A percentile compares a stretch with the other conserved stretches of the same genome.
Conservation (phyloP, 805 yeast genomes). For the Maudiozyma barnettii region DNA sequence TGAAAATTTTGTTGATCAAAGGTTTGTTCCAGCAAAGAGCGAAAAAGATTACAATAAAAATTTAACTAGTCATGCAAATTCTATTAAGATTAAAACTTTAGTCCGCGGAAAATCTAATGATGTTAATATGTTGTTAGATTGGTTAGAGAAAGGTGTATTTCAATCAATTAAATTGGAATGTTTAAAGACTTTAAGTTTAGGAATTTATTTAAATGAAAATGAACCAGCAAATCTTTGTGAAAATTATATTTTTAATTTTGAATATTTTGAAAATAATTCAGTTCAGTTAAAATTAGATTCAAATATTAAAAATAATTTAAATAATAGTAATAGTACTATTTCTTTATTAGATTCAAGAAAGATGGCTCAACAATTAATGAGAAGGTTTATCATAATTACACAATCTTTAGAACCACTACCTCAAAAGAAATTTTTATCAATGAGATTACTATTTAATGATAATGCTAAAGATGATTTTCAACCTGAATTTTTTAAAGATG, state of each 20-base stretch:
- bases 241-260: constrained; percentile 41
- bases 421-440: constrained; percentile 35
- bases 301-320: constrained; percentile 5
- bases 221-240: constrained; percentile 39
- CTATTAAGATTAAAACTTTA: constrained; percentile 41
- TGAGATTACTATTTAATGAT: constrained; percentile 43
- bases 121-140: constrained; percentile 41
- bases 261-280: constrained; percentile 29
- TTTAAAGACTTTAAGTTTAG: constrained; percentile 38
- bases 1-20: constrained; percentile 40
- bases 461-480: constrained; percentile 39
- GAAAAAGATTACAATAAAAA: constrained; percentile 23
- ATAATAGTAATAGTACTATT: constrained; percentile 3
- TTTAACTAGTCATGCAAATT: constrained; percentile 16
- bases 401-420: constrained; percentile 48
- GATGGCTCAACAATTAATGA: constrained; percentile 40
- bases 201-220: constrained; percentile 35
- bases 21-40: constrained; percentile 33
- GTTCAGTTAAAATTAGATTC: constrained; percentile 15
- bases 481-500: constrained; percentile 40
- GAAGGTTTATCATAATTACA: constrained; percentile 42
- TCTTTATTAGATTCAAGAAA: constrained; percentile 33
- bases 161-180: constrained; percentile 37
- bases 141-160: constrained; percentile 45
- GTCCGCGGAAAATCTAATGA: constrained; percentile 37